Percentiles rank a stretch among this genome's conserved stretches.
These are phyloP conservation scores for Diplocarpon mali DNA, from an alignment of 2,329 filamentous ascomycete genomes.

Conservation along the genomic window DNA sequence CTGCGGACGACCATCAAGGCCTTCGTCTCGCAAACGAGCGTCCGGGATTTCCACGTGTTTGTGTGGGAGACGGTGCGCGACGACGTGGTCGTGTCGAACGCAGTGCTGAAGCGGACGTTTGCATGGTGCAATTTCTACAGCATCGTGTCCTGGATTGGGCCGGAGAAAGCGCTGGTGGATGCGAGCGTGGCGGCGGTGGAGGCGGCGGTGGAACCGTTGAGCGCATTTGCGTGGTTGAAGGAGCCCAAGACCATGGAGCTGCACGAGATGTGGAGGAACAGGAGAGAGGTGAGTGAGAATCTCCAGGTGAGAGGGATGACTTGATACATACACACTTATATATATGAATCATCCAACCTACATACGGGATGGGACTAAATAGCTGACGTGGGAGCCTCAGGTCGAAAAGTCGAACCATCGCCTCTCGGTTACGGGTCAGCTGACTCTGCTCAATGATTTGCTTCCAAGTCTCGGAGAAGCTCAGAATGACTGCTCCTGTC, in stretches of 20 bases:
- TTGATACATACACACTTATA: too few species aligned
- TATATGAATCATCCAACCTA: too few species aligned
- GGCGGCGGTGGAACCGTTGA: conserved; percentile 32
- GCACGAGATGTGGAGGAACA: conserved; percentile 32
- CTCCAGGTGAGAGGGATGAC: too few species aligned
- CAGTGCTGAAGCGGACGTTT: conserved; percentile 32
- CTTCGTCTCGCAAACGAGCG: conserved; percentile 34
- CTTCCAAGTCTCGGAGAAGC: conserved; percentile 4
- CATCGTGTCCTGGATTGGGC: conserved; percentile 34
- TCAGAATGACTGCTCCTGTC: conserved; percentile 2
- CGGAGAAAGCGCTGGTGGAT: conserved; percentile 29
- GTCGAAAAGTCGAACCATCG: too few species aligned
- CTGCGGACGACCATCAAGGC: conserved; percentile 33
- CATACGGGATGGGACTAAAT: too few species aligned
- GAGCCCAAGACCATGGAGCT: conserved; percentile 33
- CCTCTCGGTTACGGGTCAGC: too few species aligned
- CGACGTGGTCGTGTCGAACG: conserved; percentile 29
- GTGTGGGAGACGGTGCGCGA: conserved; percentile 36
- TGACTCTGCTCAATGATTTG: conserved; percentile 2
- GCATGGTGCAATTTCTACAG: conserved; percentile 38
- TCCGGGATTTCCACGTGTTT: conserved; percentile 32
- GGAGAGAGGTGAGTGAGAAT: conserved; percentile 1
- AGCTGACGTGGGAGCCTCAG: too few species aligned
- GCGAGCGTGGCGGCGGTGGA: conserved; percentile 25
- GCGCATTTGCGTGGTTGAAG: conserved; percentile 37